Percentiles rank a stretch among this genome's conserved stretches.
Conservation (phyloP, 768 basidiomycete genomes). For the Lepiota brunneoincarnata region DNA sequence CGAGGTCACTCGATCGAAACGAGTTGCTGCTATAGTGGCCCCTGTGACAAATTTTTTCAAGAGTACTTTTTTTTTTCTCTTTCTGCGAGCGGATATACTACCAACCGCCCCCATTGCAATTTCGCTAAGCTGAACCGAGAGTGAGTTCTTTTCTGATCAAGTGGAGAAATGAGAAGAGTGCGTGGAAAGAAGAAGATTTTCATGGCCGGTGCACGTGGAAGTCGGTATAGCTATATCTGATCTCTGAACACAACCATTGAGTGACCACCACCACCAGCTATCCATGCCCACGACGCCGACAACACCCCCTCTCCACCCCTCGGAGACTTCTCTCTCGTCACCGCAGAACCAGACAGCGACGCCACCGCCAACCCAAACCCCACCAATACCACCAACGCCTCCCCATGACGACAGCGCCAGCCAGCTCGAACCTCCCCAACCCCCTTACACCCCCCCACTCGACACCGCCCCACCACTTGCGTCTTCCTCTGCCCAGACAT, state of each 20-base stretch:
- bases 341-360: not conserved
- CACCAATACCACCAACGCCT: not conserved
- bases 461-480: slow-evolving; percentile 3
- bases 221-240: no score
- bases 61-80: no score
- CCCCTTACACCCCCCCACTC: slow-evolving; percentile 1
- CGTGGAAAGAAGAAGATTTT: no score
- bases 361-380: not conserved
- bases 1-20: slow-evolving; percentile 67
- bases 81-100: no score
- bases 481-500: slow-evolving; percentile 41
- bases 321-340: not conserved
- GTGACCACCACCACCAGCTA: no score
- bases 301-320: not conserved
- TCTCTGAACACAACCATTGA: no score
- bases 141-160: no score
- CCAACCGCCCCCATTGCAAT: not conserved
- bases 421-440: slow-evolving; percentile 6
- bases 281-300: not conserved
- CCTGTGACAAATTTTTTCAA: no score
- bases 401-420: slow-evolving; percentile 2
- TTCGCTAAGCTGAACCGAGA: no score
- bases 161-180: no score
- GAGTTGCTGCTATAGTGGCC: slow-evolving; percentile 48
- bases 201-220: no score